Percentiles rank a stretch among this genome's conserved stretches.
phyloP scores from a whole-genome alignment of 139 green algal species.

The Klebsormidium nitens region DNA sequence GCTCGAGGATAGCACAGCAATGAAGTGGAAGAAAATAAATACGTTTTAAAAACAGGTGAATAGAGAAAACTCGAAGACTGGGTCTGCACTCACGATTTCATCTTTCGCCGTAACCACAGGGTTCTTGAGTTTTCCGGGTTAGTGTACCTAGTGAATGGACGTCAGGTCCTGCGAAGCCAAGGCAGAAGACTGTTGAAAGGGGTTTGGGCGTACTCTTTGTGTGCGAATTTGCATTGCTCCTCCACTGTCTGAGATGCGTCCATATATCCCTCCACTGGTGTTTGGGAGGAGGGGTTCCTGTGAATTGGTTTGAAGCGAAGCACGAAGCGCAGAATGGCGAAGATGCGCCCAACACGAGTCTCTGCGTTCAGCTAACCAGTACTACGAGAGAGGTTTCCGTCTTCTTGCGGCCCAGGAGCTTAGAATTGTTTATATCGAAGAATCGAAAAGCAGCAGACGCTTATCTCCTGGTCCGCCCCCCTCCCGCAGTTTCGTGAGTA shows the following conservation, averaged over 20 bases:
- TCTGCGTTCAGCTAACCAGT: neutral
- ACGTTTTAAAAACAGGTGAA: constrained; percentile 16
- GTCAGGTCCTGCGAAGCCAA: no score
- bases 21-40: constrained; percentile 11
- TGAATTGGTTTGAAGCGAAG: neutral
- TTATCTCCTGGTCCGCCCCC: neutral
- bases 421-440: constrained; percentile 39
- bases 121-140: no score
- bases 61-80: no score
- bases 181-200: no score
- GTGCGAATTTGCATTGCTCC: no score
- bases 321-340: neutral
- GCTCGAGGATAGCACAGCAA: neutral
- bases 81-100: no score
- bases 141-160: no score
- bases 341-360: neutral
- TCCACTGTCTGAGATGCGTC: no score
- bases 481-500: constrained; percentile 24
- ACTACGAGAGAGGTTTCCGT: neutral
- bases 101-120: no score
- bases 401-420: neutral
- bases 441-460: constrained; percentile 29
- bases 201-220: no score
- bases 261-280: no score
- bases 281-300: no score